These are phyloP conservation scores for Lactarius indigo DNA, from an alignment of 768 basidiomycete genomes.

Conservation along the genomic window DNA sequence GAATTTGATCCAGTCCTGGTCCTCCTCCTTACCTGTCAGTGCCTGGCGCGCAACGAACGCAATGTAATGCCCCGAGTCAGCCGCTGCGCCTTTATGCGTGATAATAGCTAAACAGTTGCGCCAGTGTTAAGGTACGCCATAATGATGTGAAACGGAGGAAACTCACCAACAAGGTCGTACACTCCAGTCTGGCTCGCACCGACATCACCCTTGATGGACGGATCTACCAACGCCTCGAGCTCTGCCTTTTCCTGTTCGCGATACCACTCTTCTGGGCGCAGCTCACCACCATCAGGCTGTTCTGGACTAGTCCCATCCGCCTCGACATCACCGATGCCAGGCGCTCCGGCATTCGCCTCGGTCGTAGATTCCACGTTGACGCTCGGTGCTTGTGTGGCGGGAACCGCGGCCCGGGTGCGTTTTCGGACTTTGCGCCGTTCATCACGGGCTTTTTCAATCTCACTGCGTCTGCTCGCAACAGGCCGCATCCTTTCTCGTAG, in stretches of 20 bases:
- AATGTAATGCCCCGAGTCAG: conserved; percentile 95
- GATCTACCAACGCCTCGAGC: conserved; percentile 60
- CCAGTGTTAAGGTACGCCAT: conserved; percentile 11
- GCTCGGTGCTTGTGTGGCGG: conserved; percentile 29
- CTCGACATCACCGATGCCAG: conserved; percentile 43
- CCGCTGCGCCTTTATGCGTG: conserved; percentile 94
- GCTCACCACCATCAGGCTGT: conserved; percentile 37
- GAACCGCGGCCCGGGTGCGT: conserved; percentile 52
- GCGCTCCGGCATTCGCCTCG: conserved; percentile 3
- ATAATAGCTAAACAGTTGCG: conserved; percentile 62
- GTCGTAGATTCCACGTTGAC: neutral
- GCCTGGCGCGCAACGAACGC: conserved; percentile 54
- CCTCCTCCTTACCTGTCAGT: conserved; percentile 45
- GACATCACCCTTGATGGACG: conserved; percentile 59
- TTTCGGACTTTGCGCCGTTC: conserved; percentile 83
- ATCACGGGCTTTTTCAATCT: conserved; percentile 75
- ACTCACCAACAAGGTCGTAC: conserved; percentile 88
- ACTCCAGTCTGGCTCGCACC: conserved; percentile 77
- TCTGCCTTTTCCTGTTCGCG: conserved; percentile 62
- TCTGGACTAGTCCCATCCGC: conserved; percentile 39
- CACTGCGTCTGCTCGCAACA: conserved; percentile 66
- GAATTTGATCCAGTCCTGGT: conserved; percentile 93
- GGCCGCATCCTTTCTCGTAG: conserved; percentile 69
- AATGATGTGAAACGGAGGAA: neutral
- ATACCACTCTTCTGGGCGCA: conserved; percentile 64